Percentiles rank a stretch among this genome's conserved stretches.
Conservation (phyloP, 2,329 filamentous ascomycete genomes). For the Phaeosphaeria sp. region DNA sequence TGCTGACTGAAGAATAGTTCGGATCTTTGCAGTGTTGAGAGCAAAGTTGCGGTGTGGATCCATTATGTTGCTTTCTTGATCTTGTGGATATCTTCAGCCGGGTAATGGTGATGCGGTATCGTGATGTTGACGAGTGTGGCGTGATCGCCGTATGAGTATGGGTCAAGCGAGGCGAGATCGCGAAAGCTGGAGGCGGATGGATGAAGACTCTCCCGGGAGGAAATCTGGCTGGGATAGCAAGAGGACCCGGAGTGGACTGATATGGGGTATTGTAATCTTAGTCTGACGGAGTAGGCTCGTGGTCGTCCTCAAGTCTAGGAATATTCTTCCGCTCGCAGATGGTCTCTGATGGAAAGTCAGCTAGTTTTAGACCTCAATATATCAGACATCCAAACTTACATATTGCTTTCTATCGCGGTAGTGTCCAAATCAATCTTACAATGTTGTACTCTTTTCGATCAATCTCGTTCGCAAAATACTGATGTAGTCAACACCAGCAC, state of each 20-base stretch:
- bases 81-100: constrained; percentile 8
- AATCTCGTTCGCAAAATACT: background rate
- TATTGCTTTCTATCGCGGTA: background rate
- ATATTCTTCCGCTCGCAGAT: background rate
- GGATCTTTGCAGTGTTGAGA: constrained; percentile 29
- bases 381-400: background rate
- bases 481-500: background rate
- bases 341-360: background rate
- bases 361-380: background rate
- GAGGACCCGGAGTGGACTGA: constrained; percentile 3
- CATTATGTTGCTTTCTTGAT: constrained; percentile 18
- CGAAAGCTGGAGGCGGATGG: constrained; percentile 13
- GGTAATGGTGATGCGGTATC: constrained; percentile 8
- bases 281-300: background rate
- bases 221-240: constrained; percentile 16
- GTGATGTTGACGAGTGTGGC: constrained; percentile 30
- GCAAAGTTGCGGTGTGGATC: constrained; percentile 26
- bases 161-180: constrained; percentile 29
- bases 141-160: constrained; percentile 39
- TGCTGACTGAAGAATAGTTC: constrained; percentile 13
- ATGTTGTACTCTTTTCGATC: too few species aligned
- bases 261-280: constrained; percentile 2
- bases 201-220: constrained; percentile 26
- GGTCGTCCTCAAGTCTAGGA: constrained; percentile 3
- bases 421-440: too few species aligned